Conservation (phyloP, 768 basidiomycete species). For the Dioszegia crocea region DNA sequence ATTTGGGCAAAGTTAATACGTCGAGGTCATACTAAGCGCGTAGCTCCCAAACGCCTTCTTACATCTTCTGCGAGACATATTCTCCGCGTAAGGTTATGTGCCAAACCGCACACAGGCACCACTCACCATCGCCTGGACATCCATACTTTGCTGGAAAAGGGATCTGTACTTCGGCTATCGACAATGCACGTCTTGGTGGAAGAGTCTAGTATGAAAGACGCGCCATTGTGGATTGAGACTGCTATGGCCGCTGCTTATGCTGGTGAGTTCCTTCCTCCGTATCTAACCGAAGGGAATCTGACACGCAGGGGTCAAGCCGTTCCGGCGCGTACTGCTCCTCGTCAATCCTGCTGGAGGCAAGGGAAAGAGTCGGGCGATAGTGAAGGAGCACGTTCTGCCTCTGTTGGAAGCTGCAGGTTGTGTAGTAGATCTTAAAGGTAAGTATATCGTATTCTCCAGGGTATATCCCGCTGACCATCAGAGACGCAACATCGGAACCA, state of each 20-base stretch:
- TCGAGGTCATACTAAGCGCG: too few relatives aligned
- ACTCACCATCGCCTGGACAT: conserved; percentile 29
- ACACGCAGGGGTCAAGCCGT: conserved; percentile 27
- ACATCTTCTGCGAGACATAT: conserved; percentile 27
- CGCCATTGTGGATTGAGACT: conserved; percentile 32
- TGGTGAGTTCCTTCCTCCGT: conserved; percentile 13
- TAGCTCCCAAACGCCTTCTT: conserved; percentile 38
- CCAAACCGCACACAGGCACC: neutral
- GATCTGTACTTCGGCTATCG: conserved; percentile 15
- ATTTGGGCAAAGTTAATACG: too few relatives aligned
- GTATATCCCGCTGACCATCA: conserved; percentile 14
- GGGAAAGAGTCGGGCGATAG: conserved; percentile 40
- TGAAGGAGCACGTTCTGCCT: conserved; percentile 41
- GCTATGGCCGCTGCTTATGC: conserved; percentile 30
- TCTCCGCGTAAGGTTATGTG: conserved; percentile 20
- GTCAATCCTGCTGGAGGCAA: conserved; percentile 51
- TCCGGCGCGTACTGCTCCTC: conserved; percentile 35
- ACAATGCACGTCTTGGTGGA: conserved; percentile 42
- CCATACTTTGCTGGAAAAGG: conserved; percentile 21
- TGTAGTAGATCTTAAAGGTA: conserved; percentile 39
- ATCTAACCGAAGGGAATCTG: neutral
- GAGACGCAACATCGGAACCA: conserved; percentile 47
- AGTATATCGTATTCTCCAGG: neutral
- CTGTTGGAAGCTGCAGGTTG: conserved; percentile 47
- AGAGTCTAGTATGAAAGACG: conserved; percentile 29